Percentiles rank a stretch among this genome's conserved stretches.
These are phyloP conservation scores for Dipodascopsis uninucleata DNA, from an alignment of 805 yeast genomes.

Conservation along the genomic window DNA sequence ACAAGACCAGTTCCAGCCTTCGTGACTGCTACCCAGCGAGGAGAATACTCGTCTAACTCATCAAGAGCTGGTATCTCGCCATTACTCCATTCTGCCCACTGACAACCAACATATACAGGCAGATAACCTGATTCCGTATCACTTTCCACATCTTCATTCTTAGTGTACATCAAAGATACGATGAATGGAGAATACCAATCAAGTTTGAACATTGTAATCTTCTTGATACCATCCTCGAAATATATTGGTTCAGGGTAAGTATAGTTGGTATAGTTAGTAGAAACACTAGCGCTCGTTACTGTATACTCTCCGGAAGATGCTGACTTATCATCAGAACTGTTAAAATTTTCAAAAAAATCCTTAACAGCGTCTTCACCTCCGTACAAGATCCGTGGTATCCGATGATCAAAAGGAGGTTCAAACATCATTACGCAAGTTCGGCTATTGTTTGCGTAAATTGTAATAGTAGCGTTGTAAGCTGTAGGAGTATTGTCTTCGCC, in stretches of 20 bases:
- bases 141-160: constrained; percentile 35
- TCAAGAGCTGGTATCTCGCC: constrained; percentile 65
- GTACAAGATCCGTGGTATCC: constrained; percentile 18
- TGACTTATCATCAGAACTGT: constrained; percentile 2
- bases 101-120: constrained; percentile 61
- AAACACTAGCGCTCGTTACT: constrained; percentile 22
- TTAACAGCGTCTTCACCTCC: constrained; percentile 10
- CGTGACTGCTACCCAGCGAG: constrained; percentile 60
- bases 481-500: constrained; percentile 3
- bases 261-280: constrained; percentile 19
- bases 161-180: constrained; percentile 22
- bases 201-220: constrained; percentile 24
- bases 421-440: constrained; percentile 26
- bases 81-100: constrained; percentile 70
- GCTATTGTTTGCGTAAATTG: constrained; percentile 22
- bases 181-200: constrained; percentile 22
- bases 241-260: constrained; percentile 15
- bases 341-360: background rate
- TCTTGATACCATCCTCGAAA: constrained; percentile 21
- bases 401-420: constrained; percentile 22
- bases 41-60: constrained; percentile 66
- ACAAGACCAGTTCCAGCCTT: constrained; percentile 66
- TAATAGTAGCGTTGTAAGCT: constrained; percentile 22
- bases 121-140: constrained; percentile 37
- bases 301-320: constrained; percentile 15